phyloP scores from a whole-genome alignment of 257 asterid species.

The Penstemon eatonii region DNA sequence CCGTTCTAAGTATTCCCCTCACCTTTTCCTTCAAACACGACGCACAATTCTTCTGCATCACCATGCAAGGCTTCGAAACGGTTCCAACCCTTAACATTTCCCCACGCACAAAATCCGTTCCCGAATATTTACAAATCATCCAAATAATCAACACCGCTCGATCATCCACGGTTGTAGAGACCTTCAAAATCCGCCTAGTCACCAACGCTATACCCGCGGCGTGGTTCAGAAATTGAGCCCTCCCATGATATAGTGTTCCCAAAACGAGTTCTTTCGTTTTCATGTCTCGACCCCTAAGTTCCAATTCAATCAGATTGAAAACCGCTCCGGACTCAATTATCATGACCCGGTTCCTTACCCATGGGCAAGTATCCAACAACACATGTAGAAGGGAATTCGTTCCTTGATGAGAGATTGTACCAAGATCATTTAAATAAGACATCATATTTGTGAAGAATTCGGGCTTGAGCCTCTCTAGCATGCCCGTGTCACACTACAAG shows the following conservation, averaged over 20 bases:
- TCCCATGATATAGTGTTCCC: constrained; percentile 50
- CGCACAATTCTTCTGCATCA: constrained; percentile 41
- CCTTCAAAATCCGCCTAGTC: constrained; percentile 46
- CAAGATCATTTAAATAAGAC: constrained; percentile 14
- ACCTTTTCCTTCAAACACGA: constrained; percentile 43
- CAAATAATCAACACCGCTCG: constrained; percentile 44
- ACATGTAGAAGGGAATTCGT: constrained; percentile 36
- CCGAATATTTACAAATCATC: constrained; percentile 42
- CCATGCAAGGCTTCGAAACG: constrained; percentile 55
- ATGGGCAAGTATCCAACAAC: constrained; percentile 37
- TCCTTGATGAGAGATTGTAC: constrained; percentile 19
- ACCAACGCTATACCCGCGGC: constrained; percentile 56
- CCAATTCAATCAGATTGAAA: constrained; percentile 47
- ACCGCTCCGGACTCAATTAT: constrained; percentile 49
- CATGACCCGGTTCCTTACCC: constrained; percentile 45
- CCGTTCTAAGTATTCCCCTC: no score
- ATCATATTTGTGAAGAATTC: constrained; percentile 34
- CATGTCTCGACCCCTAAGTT: constrained; percentile 32
- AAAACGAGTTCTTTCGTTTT: constrained; percentile 45
- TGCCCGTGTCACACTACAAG: not conserved
- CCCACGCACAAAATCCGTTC: constrained; percentile 40
- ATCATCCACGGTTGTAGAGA: constrained; percentile 47
- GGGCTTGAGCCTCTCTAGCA: constrained; percentile 36
- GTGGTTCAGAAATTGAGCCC: constrained; percentile 59
- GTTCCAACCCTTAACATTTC: constrained; percentile 58